Evolutionary conservation across 495 filamentous ascomycete species (phyloP), one percentile per base, ranked within the genome.

Genomic region (Niebla homalea): DNA sequence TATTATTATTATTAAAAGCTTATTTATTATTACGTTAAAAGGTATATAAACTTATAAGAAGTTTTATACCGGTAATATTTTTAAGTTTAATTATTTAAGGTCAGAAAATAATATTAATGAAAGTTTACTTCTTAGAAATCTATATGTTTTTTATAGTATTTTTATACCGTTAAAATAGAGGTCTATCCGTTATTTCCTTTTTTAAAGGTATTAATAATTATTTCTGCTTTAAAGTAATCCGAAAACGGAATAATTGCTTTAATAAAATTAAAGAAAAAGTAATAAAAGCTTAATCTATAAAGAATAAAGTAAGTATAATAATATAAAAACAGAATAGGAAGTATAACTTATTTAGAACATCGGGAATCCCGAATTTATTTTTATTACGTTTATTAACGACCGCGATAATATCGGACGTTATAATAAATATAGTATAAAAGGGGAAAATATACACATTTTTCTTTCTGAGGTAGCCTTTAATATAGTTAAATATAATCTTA

Each of bases 1-100:
- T 47, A 54, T 21, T 54, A 25, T 35, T 54, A 14, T 54, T 54
- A 29, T 50, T 16, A 14, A 54, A 32, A 50, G 19, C 52, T 54
- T 50, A 8, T 0, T 16, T 8, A 16, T 50, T 54, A n/a, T 21
- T 16, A 37, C 26, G 36, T 29, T n/a, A 16, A 14, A 54, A 54
- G 39, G 46, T 50, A 21, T 46, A 54, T 46, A n/a, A 21, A 46
- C 7, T 22, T 3, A 18, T 54, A 18, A 46, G 29, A 45, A 54
- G 46, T 22, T 50, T 19, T 16, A 54, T 50, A 35, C 19, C 29
- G 3, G 32, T 50, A 18, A 54, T 50, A 21, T 0, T 50, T 22
- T 20, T 20, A 35, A 54, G 29, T 25, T 23, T 46, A n/a, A 16
- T 54, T 23, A 54, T 54, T 49, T 54, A 18, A 7, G 12, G 20